Base-by-base conservation (phyloP, 192 early-diverging fungal genomes). In the Chytriomyces sp. region DNA sequence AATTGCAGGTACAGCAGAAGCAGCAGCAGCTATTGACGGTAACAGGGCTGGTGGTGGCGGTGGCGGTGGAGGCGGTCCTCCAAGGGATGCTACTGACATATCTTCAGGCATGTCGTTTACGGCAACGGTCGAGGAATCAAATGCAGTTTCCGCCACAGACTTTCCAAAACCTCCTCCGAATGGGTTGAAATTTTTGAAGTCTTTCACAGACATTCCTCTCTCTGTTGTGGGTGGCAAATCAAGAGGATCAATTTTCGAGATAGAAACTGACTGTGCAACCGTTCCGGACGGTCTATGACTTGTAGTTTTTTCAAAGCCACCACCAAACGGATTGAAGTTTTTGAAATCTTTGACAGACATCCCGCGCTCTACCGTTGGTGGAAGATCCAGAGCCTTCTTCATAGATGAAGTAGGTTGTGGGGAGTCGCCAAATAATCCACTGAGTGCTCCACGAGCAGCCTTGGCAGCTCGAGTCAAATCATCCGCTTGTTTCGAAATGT, bases 181-280 rank as follows among this genome's bases (percentile, higher is more conserved):
- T 25, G 71, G 71, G 34, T 73, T 73, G 52, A 73, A 73, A 36
- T 61, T 73, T 52, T 73, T 73, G 60, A 73, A 73, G 52, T 73
- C 71, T n/a, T 73, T 73, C 30, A 73, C 71, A 8, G 70, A 72
- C 56, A 61, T 55, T 28, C 40, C 56, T 17, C 66, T 22, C 22
- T 70, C 56, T 28, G 40, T 57, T 2, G 55, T 34, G 5, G 44
- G 33, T 19, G 40, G 19, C 7, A 59, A 6, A 34, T 59, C 61
- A 25, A 32, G 14, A 28, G 61, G 14, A 32, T 64, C 32, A 12
- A 33, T 39, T 30, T 73, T 62, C 6, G 52, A 44, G 8, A 28
- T 26, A 14, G 7, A 30, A 60, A 52, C 10, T 22, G 73, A 5
- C 10, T 19, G 19, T 67, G 55, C 58, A 31, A 30, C 37, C 14